phyloP scores from a whole-genome alignment of 2,329 filamentous ascomycete genomes.

The Venturia nashicola region DNA sequence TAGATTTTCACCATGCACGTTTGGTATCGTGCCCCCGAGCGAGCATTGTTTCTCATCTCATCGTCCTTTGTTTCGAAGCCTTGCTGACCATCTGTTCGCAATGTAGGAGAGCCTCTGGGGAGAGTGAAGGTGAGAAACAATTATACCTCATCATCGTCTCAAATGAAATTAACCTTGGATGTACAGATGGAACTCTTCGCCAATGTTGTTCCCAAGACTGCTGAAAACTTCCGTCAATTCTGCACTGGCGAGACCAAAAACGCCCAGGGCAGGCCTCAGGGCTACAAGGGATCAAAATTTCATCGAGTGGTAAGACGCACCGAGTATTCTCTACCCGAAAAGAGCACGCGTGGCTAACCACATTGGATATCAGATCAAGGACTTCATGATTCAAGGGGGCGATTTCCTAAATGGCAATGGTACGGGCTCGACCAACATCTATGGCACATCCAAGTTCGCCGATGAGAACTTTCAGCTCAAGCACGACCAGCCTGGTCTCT shows the following conservation, averaged over 20 bases:
- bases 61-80: not conserved
- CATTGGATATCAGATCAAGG: constrained; percentile 57
- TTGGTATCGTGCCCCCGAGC: not conserved
- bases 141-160: not conserved
- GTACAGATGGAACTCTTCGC: constrained; percentile 68
- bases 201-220: constrained; percentile 71
- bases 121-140: constrained; percentile 48
- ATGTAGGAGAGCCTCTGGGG: constrained; percentile 67
- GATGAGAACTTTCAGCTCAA: constrained; percentile 82
- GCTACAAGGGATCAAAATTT: constrained; percentile 91
- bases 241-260: constrained; percentile 90
- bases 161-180: not conserved
- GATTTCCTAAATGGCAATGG: constrained; percentile 93
- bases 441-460: constrained; percentile 69
- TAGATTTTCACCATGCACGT: not conserved
- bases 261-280: constrained; percentile 62
- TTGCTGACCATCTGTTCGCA: not conserved
- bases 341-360: not conserved
- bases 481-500: constrained; percentile 66
- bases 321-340: not conserved
- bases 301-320: constrained; percentile 64
- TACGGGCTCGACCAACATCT: constrained; percentile 78
- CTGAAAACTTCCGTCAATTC: constrained; percentile 95
- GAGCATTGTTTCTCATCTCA: not conserved
- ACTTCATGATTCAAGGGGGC: constrained; percentile 96